phyloP scores from a whole-genome alignment of 208 protist genomes.

The Crithidia bombi region DNA sequence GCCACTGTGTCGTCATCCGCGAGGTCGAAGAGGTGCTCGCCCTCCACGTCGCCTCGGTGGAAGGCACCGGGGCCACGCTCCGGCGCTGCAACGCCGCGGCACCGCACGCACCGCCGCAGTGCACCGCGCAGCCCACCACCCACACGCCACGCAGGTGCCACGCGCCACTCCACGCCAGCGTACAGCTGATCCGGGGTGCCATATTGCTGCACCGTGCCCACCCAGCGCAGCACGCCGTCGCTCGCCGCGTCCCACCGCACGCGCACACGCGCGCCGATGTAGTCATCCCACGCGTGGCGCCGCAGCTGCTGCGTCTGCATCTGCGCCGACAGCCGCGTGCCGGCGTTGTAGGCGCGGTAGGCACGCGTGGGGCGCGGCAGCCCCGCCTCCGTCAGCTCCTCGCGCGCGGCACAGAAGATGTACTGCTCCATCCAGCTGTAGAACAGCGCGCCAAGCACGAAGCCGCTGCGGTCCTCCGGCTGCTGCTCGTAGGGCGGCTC shows the following conservation, averaged over 20 bases:
- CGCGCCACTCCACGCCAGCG: conserved; percentile 62
- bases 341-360: conserved; percentile 18
- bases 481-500: conserved; percentile 34
- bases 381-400: conserved; percentile 9
- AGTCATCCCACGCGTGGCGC: conserved; percentile 46
- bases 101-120: not conserved
- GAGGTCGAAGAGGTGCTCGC: conserved; percentile 65
- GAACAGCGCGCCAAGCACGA: conserved; percentile 27
- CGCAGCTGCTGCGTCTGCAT: conserved; percentile 34
- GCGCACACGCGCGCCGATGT: conserved; percentile 32
- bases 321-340: conserved; percentile 14
- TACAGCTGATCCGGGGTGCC: conserved; percentile 38
- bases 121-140: conserved; percentile 7
- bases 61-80: conserved; percentile 28
- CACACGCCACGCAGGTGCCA: conserved; percentile 29
- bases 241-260: conserved; percentile 28
- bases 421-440: conserved; percentile 44
- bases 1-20: conserved; percentile 36
- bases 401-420: conserved; percentile 14
- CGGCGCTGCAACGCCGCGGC: not conserved
- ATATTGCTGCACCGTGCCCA: conserved; percentile 55
- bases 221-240: conserved; percentile 51
- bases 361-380: conserved; percentile 10
- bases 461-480: conserved; percentile 23
- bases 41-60: conserved; percentile 53